Evolutionary conservation across 495 filamentous ascomycete species (phyloP), one percentile per base, ranked within the genome.

Genomic region (Letharia columbiana): DNA sequence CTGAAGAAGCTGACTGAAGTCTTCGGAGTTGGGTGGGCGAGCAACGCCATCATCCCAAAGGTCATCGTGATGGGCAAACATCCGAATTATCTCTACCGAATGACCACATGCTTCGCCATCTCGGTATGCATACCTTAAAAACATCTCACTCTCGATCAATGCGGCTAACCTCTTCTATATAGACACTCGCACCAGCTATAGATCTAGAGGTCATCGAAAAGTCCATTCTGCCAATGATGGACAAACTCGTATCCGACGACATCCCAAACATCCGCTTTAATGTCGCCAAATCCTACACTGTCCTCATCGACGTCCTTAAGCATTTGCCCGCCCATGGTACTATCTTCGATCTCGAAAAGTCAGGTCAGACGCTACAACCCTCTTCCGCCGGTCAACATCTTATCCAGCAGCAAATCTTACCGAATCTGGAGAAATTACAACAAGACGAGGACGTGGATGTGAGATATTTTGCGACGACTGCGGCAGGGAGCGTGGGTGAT

Each of bases 221-320:
- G 74, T 93, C 89, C 28, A 94, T 98, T 71, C 85, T 98, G 13
- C 93, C 95, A 45, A 98, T 98, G 83, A 83, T 98, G 76, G 91
- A 96, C 72, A 88, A 92, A 77, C 87, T 98, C 40, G 89, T 96
- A 39, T 81, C 83, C 20, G 94, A 98, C 73, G 91, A 92, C 39
- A 98, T 98, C 73, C 94, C 94, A 62, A 98, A 98, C 76, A 98
- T 98, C 74, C 91, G 94, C 62, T 98, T 98, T 83, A 98, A 98
- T 73, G 93, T 98, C 61, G 95, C 94, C 64, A 98, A 98, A 78
- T 97, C 95, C 39, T 98, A 97, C 73, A 84, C 86, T 23, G 86
- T 93, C 52, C 79, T 98, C 52, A 92, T 98, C 70, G 86, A 89
- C 66, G 91, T 93, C 37, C 81, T 98, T 73, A 89, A 91, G 76